phyloP scores from a whole-genome alignment of 2,329 filamentous ascomycete genomes.

The Grosmannia clavigera region DNA sequence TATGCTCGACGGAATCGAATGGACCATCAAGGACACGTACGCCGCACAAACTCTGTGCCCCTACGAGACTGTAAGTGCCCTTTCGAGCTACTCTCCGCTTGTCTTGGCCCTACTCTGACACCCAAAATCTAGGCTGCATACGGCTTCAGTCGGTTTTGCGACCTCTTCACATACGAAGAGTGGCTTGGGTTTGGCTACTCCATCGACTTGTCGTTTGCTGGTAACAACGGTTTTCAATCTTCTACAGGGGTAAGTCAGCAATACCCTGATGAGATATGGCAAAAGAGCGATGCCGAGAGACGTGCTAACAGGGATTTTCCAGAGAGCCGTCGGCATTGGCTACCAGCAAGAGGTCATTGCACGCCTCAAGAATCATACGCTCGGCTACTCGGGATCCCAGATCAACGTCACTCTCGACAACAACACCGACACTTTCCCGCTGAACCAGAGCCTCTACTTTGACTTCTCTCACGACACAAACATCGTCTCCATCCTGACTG shows the following conservation, averaged over 20 bases:
- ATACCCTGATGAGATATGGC: not conserved
- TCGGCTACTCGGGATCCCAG: constrained; percentile 44
- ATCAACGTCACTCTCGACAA: constrained; percentile 61
- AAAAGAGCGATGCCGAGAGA: not conserved
- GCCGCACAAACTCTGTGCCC: constrained; percentile 61
- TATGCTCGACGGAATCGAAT: constrained; percentile 45
- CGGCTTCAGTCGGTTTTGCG: constrained; percentile 62
- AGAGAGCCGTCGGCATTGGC: constrained; percentile 59
- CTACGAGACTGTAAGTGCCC: constrained; percentile 50
- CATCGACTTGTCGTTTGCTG: constrained; percentile 53
- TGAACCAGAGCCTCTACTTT: constrained; percentile 62
- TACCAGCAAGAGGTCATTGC: constrained; percentile 63
- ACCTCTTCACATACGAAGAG: constrained; percentile 62
- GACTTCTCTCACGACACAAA: constrained; percentile 73
- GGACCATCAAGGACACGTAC: constrained; percentile 51
- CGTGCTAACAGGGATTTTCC: not conserved
- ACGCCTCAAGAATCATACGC: constrained; percentile 53
- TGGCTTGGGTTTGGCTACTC: constrained; percentile 63
- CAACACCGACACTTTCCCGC: constrained; percentile 56
- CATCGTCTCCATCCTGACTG: constrained; percentile 56
- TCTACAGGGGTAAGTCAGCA: constrained; percentile 40
- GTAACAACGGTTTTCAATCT: constrained; percentile 48
- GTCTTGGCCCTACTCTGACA: not conserved
- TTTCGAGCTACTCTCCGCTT: not conserved
- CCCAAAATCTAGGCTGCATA: constrained; percentile 40